Conservation (phyloP, 495 filamentous ascomycete species). For the Hypomontagnella submonticulosa region DNA sequence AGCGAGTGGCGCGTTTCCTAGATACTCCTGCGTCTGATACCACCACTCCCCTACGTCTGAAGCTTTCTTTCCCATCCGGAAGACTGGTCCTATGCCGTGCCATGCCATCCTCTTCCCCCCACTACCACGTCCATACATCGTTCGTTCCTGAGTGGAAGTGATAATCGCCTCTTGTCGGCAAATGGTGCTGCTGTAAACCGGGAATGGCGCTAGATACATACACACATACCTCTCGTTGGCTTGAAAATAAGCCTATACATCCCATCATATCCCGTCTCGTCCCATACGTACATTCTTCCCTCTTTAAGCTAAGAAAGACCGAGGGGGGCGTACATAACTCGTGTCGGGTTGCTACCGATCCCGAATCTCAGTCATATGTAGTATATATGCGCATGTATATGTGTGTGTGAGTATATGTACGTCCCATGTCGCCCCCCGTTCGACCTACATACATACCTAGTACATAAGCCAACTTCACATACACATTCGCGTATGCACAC, state of each 20-base stretch:
- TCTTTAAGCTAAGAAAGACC: constrained; percentile 10
- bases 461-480: constrained; percentile 11
- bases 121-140: constrained; percentile 1
- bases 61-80: constrained; percentile 17
- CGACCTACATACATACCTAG: background rate
- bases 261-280: background rate
- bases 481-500: constrained; percentile 41
- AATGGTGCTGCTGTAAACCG: constrained; percentile 3
- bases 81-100: constrained; percentile 6
- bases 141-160: constrained; percentile 40
- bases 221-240: background rate
- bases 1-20: constrained; percentile 32
- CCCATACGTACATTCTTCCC: too few species aligned
- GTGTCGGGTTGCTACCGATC: constrained; percentile 6
- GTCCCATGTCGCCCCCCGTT: too few species aligned
- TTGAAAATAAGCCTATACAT: constrained; percentile 12
- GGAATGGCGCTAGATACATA: background rate
- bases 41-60: constrained; percentile 23
- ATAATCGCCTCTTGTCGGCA: constrained; percentile 33
- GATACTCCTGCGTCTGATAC: constrained; percentile 43
- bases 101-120: too few species aligned
- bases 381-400: background rate
- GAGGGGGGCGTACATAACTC: background rate
- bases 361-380: background rate
- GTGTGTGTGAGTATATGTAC: too few species aligned